Base-by-base conservation (phyloP, 1,139 yeast genomes). In the Sugiyamaella castrensis region DNA sequence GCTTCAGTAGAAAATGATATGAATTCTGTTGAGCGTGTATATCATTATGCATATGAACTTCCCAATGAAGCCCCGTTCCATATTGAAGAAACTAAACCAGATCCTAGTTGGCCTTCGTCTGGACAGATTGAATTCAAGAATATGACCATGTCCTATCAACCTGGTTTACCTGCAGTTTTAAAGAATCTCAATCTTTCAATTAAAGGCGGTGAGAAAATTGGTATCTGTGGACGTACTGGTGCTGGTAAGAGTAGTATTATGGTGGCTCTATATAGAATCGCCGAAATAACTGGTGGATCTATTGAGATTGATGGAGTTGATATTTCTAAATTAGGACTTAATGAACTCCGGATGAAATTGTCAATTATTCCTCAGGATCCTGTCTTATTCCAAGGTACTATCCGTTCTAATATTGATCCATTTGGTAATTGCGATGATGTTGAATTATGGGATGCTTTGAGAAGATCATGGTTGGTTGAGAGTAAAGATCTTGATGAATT, bases 341-440 rank as follows among this genome's bases (percentile, higher is more conserved):
- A 73, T 50, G 79, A 78, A 49, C 70, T 83, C 57, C 71, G 89
- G 55, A 72, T 79, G n/a, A 75, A 76, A 57, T 69, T 84, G 29
- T 76, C 87, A 2, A 84, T 84, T 53, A 84, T 84, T 57, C 91
- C 91, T n/a, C 91, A 84, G 65, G 91, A 84, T 55, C 89, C 91
- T 1, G 85, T 82, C 1, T 67, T 84, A 53, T 84, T 84, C 71
- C 76, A 77, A 56, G 89, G 89, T 11, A 72, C 84, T 0, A 74
- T 84, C 32, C 71, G 88, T 53, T 72, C 76, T 59, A 84, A 84
- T 59, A 69, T 84, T 61, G 91, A 84, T 64, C 91, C 91, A 4
- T 83, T 83, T 58, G 71, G 73, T 28, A 68, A 70, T 39, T 67
- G 75, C 51, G 55, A 71, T 3, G 89, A 84, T 58, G 73, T 69